A percentile compares a stretch with the other conserved stretches of the same genome.
Conservation (phyloP, 2,329 filamentous ascomycete species). For the Intubia oerlemansii region DNA sequence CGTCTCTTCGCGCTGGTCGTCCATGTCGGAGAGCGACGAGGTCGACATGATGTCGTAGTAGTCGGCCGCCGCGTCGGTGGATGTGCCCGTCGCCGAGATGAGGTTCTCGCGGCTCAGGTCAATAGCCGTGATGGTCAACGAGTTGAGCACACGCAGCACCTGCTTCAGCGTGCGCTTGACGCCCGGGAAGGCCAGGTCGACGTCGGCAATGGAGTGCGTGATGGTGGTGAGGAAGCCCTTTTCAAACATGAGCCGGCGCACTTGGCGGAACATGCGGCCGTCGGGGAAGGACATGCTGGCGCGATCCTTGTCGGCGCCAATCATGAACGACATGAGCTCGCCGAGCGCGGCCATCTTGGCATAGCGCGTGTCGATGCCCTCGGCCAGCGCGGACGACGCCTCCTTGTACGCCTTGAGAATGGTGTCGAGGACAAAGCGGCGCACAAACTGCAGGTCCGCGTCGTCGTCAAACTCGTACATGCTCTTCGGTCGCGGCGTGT, state of each 20-base stretch:
- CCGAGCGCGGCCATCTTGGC: conserved; percentile 69
- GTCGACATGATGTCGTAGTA: conserved; percentile 76
- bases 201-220: conserved; percentile 80
- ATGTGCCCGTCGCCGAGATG: conserved; percentile 39
- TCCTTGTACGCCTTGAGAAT: conserved; percentile 83
- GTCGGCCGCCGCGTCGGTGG: conserved; percentile 48
- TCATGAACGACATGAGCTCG: conserved; percentile 83
- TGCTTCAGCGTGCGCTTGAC: conserved; percentile 93
- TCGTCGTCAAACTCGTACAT: conserved; percentile 54
- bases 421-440: conserved; percentile 87
- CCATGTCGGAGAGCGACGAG: conserved; percentile 73
- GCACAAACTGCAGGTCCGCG: conserved; percentile 70
- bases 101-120: conserved; percentile 66
- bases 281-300: conserved; percentile 21
- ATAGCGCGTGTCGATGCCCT: conserved; percentile 70
- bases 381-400: conserved; percentile 56
- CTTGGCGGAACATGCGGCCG: conserved; percentile 50
- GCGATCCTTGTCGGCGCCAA: conserved; percentile 60
- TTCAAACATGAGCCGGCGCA: conserved; percentile 93
- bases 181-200: conserved; percentile 84
- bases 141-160: conserved; percentile 74
- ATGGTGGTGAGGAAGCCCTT: conserved; percentile 84
- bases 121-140: conserved; percentile 71
- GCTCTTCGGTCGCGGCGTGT: conserved; percentile 32
- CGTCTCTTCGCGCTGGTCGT: conserved; percentile 78